These are phyloP conservation scores for Hyaloperonospora brassicae DNA, from an alignment of 352 stramenopile genomes.

Conservation along the genomic window DNA sequence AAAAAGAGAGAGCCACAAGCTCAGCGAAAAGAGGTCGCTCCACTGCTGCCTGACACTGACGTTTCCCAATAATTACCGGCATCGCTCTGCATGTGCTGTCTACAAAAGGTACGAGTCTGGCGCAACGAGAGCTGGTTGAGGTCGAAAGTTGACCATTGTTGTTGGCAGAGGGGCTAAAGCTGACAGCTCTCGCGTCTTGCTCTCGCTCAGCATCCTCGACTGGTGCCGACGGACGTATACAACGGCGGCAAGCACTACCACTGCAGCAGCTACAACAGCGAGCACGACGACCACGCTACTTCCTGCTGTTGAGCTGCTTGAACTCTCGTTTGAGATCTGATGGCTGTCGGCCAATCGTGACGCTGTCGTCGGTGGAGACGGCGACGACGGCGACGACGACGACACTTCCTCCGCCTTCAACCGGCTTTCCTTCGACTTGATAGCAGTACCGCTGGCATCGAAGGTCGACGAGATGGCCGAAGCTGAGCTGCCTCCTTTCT, in stretches of 20 bases:
- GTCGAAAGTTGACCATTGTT: slow-evolving; percentile 20
- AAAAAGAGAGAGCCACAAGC: too few relatives aligned
- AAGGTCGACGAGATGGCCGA: too few relatives aligned
- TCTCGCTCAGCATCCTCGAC: slow-evolving; percentile 35
- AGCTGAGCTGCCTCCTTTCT: too few relatives aligned
- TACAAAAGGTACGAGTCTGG: slow-evolving; percentile 28
- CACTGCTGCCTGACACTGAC: too few relatives aligned
- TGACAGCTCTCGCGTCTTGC: slow-evolving; percentile 36
- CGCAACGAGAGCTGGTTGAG: slow-evolving; percentile 10
- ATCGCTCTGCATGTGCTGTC: not conserved
- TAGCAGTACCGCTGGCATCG: too few relatives aligned
- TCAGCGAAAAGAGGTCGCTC: too few relatives aligned
- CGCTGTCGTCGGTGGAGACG: slow-evolving; percentile 5
- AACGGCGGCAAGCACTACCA: slow-evolving; percentile 36
- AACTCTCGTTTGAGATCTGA: slow-evolving; percentile 31
- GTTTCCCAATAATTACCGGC: not conserved
- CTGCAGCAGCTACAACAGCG: slow-evolving; percentile 30
- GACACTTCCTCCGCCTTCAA: too few relatives aligned
- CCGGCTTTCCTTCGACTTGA: too few relatives aligned
- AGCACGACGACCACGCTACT: slow-evolving; percentile 32
- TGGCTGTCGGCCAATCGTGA: slow-evolving; percentile 12
- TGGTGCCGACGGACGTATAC: slow-evolving; percentile 34
- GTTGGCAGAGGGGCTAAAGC: slow-evolving; percentile 19
- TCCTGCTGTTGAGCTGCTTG: slow-evolving; percentile 9
- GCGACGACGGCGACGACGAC: slow-evolving; percentile 1